These are phyloP conservation scores for Alternaria sp. DNA, from an alignment of 2,329 filamentous ascomycete species.

Conservation along the genomic window DNA sequence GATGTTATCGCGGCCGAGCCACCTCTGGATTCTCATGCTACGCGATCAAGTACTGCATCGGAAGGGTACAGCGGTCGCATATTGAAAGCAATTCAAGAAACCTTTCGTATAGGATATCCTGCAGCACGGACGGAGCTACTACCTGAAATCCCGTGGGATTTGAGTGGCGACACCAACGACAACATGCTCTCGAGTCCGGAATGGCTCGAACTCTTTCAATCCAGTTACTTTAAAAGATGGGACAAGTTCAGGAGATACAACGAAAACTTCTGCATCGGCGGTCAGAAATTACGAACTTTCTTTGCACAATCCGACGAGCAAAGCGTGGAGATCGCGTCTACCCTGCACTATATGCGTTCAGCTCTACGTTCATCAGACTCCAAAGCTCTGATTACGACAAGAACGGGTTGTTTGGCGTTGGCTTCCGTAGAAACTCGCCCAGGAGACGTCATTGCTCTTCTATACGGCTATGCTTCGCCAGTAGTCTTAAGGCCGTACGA, in stretches of 20 bases:
- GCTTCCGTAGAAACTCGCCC: neutral
- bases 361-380: neutral
- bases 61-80: neutral
- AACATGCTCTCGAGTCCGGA: neutral
- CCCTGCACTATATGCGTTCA: neutral
- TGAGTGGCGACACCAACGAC: rapidly evolving
- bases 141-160: neutral
- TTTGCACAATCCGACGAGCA: neutral
- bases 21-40: no score
- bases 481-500: neutral
- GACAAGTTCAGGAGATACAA: neutral
- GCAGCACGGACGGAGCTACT: rapidly evolving
- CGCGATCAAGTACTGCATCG: rapidly evolving
- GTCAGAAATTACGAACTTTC: neutral
- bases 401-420: neutral
- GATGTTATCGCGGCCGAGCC: neutral
- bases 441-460: neutral
- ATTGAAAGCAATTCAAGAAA: rapidly evolving
- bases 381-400: neutral
- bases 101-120: neutral
- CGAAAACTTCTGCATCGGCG: neutral
- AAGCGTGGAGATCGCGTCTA: rapidly evolving
- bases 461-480: neutral
- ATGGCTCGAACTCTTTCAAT: neutral
- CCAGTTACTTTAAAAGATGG: neutral